Base-by-base conservation (phyloP, 228 moss, liverwort and hornwort species). In the Sphagnum magellanicum region DNA sequence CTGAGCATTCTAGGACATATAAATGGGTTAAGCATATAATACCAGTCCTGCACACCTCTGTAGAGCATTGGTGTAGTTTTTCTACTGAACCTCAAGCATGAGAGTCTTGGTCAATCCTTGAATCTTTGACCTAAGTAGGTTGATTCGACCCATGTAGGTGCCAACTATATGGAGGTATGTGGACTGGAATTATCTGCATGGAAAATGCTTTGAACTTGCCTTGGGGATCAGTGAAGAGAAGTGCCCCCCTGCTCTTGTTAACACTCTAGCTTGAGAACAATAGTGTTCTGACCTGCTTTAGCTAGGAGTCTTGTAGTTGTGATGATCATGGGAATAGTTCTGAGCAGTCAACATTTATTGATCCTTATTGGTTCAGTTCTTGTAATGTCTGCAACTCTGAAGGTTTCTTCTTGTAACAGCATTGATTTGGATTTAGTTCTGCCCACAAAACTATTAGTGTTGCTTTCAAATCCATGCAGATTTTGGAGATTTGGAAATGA, bases 151-250 rank as follows among this genome's bases (percentile, higher is more conserved):
- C 32, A 32, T 32, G 66, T 71, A 96, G 96, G 96, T 97, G 93
- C 71, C 88, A 91, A 65, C 78, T 97, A n/a, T 97, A 97, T 72
- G 96, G 96, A 52, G 96, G 96, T 67, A 97, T 97, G 93, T 93
- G 93, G 93, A 97, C 74, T 97, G 96, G 96, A 97, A 97, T 75
- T 93, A 97, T 74, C 82, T 97, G 60, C 73, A 91, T 73, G 93
- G 88, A 12, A 71, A 87, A 67, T 97, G 96, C 73, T 81, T 97
- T 72, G 91, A 97, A 68, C 83, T 97, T n/a, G 93, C 93, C 16
- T 71, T 97, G 78, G 96, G 91, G 75, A 87, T 93, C 79, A 81
- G 79, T 71, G 88, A 88, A 14, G 50, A 68, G 1, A 93, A 97
- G 75, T 93, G 91, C 88, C 96, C 93, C 1, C 74, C 89, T 72